A percentile compares a stretch with the other conserved stretches of the same genome.
phyloP scores from a whole-genome alignment of 139 green algal genomes.

The Chlamydomonas incerta region DNA sequence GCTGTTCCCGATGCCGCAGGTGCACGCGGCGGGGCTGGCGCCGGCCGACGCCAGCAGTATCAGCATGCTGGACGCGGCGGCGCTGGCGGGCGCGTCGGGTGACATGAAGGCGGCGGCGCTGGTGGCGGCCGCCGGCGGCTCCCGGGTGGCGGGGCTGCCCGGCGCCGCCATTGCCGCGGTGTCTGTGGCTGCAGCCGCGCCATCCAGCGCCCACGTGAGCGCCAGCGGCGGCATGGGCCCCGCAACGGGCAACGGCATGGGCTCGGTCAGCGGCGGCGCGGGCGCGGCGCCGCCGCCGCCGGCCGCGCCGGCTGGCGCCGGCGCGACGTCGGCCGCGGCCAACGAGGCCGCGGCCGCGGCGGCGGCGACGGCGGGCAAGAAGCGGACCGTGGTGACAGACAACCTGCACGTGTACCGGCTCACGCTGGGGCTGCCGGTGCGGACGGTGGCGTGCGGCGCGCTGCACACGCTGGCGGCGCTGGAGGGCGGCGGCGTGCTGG shows the following conservation, averaged over 20 bases:
- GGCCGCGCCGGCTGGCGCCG: no score
- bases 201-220: not conserved
- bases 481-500: constrained; percentile 42
- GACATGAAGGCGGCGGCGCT: not conserved
- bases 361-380: not conserved
- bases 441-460: constrained; percentile 47
- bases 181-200: not conserved
- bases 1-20: constrained; percentile 38
- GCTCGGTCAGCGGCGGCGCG: not conserved
- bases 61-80: not conserved
- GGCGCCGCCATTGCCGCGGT: constrained; percentile 12
- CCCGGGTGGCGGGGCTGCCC: not conserved
- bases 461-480: constrained; percentile 50
- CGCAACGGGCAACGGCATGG: not conserved
- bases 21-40: not conserved
- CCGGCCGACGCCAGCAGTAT: not conserved
- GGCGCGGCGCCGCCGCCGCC: no score
- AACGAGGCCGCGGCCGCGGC: not conserved
- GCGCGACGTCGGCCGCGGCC: no score
- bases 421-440: constrained; percentile 32
- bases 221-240: no score
- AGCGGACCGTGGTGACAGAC: not conserved
- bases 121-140: not conserved
- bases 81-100: not conserved
- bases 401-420: constrained; percentile 36